Conservation (phyloP, 306 rosid species). For the Alnus glutinosa region DNA sequence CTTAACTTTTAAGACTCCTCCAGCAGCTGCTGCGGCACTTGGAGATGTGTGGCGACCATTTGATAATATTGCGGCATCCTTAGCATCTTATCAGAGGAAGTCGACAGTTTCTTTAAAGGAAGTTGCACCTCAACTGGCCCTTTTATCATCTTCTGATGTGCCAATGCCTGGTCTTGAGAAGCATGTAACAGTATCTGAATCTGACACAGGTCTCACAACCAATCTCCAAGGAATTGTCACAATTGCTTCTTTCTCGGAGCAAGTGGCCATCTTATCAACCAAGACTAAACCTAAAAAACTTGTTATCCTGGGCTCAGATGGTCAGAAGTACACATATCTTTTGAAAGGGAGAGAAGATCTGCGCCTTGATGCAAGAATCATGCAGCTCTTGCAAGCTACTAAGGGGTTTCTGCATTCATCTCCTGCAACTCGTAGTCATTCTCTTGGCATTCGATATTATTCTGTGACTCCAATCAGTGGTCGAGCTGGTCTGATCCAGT, state of each 20-base stretch:
- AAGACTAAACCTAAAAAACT: conserved; percentile 96
- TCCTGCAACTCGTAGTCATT: conserved; percentile 69
- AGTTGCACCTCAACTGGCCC: conserved; percentile 83
- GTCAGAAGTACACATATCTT: conserved; percentile 87
- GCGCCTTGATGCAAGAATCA: conserved; percentile 95
- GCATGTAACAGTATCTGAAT: conserved; percentile 57
- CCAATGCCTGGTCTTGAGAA: conserved; percentile 99
- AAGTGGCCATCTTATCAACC: conserved; percentile 81
- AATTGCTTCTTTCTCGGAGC: conserved; percentile 79
- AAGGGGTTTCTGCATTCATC: conserved; percentile 83
- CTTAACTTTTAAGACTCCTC: conserved; percentile 73
- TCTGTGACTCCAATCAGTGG: conserved; percentile 99
- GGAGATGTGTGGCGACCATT: conserved; percentile 91
- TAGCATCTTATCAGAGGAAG: conserved; percentile 92
- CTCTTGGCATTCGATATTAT: conserved; percentile 81
- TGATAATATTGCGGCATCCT: conserved; percentile 86
- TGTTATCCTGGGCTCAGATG: conserved; percentile 85
- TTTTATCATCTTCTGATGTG: conserved; percentile 82
- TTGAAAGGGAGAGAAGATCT: conserved; percentile 96
- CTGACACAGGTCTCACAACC: conserved; percentile 46
- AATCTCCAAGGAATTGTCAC: conserved; percentile 71
- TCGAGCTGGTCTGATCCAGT: conserved; percentile 92
- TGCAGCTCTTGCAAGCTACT: conserved; percentile 92
- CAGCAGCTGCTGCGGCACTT: conserved; percentile 71
- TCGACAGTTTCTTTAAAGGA: conserved; percentile 74